Percentiles rank a stretch among this genome's conserved stretches.
These are phyloP conservation scores for Aspergillus calidoustus DNA, from an alignment of 2,329 filamentous ascomycete species.

Conservation along the genomic window DNA sequence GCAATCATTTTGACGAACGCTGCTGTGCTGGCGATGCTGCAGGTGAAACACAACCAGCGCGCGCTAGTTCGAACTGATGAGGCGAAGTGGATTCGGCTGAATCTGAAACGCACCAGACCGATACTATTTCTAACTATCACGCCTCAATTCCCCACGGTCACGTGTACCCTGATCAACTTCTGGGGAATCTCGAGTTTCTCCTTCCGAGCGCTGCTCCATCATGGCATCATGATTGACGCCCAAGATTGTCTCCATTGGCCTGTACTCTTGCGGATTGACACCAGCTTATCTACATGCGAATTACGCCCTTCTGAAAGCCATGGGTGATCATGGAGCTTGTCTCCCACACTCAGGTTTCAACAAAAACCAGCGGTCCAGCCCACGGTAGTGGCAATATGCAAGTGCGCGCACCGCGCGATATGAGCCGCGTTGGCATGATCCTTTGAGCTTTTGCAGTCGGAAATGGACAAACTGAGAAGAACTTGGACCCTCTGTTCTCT, in stretches of 20 bases:
- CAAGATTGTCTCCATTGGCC: neutral
- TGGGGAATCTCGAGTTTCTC: neutral
- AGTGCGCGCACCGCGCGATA: neutral
- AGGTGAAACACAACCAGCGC: constrained; percentile 33
- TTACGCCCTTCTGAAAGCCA: neutral
- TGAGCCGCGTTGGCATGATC: constrained; percentile 10
- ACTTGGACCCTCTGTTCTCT: constrained; percentile 25
- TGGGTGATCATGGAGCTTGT: neutral
- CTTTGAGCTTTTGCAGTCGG: neutral
- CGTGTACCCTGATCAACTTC: constrained; percentile 10
- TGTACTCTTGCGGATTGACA: neutral
- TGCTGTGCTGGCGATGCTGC: neutral
- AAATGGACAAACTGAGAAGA: constrained; percentile 7
- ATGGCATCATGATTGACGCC: constrained; percentile 15
- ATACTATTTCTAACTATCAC: constrained; percentile 29
- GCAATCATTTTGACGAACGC: constrained; percentile 2
- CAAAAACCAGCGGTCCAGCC: neutral
- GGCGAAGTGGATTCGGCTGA: constrained; percentile 18
- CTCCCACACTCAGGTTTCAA: neutral
- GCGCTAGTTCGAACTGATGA: constrained; percentile 24
- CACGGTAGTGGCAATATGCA: neutral
- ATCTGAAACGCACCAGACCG: constrained; percentile 36
- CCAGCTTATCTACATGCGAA: neutral
- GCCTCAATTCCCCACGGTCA: constrained; percentile 13
- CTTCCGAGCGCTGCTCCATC: constrained; percentile 3